phyloP scores from a whole-genome alignment of 2,329 filamentous ascomycete species.

The Cladobotryum protrusum region DNA sequence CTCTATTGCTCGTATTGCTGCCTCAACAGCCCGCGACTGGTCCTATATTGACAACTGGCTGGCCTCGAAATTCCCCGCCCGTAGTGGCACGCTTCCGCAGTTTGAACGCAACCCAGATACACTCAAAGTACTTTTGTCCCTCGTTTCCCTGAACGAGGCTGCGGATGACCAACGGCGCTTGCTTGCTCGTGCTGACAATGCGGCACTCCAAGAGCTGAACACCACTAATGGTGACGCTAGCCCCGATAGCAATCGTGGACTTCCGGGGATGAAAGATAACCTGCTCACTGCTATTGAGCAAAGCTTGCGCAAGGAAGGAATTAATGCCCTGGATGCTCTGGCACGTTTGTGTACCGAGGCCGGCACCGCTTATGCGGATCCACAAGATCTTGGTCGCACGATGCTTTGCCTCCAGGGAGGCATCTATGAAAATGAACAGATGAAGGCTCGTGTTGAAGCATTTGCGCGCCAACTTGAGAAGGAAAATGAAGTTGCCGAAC shows the following conservation, averaged over 20 bases:
- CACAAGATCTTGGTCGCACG: slow-evolving; percentile 42
- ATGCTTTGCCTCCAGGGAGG: slow-evolving; percentile 52
- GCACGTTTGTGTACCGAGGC: slow-evolving; percentile 45
- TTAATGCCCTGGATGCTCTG: slow-evolving; percentile 51
- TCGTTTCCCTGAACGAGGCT: slow-evolving; percentile 70
- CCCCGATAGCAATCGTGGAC: slow-evolving; percentile 19
- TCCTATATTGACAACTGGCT: slow-evolving; percentile 82
- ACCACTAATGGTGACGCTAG: slow-evolving; percentile 10
- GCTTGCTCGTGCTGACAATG: slow-evolving; percentile 52
- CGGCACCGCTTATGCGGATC: slow-evolving; percentile 42
- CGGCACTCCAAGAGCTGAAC: slow-evolving; percentile 49
- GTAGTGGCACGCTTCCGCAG: slow-evolving; percentile 47
- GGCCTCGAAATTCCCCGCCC: slow-evolving; percentile 58
- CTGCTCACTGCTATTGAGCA: slow-evolving; percentile 50
- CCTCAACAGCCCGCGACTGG: slow-evolving; percentile 85
- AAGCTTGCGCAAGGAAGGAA: slow-evolving; percentile 49
- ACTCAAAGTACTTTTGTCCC: slow-evolving; percentile 63
- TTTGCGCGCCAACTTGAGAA: slow-evolving; percentile 50
- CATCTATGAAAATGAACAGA: slow-evolving; percentile 49
- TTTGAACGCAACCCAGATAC: slow-evolving; percentile 89
- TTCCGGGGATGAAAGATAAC: slow-evolving; percentile 22
- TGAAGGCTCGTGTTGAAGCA: slow-evolving; percentile 46
- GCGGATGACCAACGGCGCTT: slow-evolving; percentile 64
- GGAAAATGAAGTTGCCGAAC: slow-evolving; percentile 38
- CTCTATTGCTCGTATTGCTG: slow-evolving; percentile 64